These are phyloP conservation scores for Suillus discolor DNA, from an alignment of 768 basidiomycete species.

Conservation along the genomic window DNA sequence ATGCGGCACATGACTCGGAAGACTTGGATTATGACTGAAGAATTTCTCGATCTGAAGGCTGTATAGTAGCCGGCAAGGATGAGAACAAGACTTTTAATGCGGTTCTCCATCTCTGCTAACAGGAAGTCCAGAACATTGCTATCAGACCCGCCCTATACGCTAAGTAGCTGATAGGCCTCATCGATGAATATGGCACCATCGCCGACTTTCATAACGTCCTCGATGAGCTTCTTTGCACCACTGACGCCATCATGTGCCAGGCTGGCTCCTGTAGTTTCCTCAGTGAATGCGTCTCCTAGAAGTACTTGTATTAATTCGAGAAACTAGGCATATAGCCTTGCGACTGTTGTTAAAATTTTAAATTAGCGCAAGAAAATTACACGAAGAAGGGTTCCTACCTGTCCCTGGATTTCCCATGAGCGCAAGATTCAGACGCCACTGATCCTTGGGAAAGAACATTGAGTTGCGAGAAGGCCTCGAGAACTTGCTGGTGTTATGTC, in stretches of 20 bases:
- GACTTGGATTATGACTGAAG: slow-evolving; percentile 68
- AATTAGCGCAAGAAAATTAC: neutral
- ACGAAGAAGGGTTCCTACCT: slow-evolving; percentile 38
- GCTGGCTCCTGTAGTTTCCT: slow-evolving; percentile 59
- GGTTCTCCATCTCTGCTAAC: slow-evolving; percentile 69
- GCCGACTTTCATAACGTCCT: slow-evolving; percentile 47
- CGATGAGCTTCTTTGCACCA: slow-evolving; percentile 48
- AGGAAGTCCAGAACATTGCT: slow-evolving; percentile 61
- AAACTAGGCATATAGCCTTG: slow-evolving; percentile 59
- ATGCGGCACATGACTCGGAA: slow-evolving; percentile 61
- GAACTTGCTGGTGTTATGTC: no score
- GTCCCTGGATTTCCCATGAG: slow-evolving; percentile 74
- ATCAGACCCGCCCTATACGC: slow-evolving; percentile 45
- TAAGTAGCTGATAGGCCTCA: slow-evolving; percentile 64
- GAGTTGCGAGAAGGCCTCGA: no score
- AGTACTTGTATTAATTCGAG: slow-evolving; percentile 50
- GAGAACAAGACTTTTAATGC: slow-evolving; percentile 58
- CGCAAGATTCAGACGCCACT: slow-evolving; percentile 53
- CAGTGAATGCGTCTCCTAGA: slow-evolving; percentile 48
- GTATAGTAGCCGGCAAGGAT: slow-evolving; percentile 69
- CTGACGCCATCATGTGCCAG: slow-evolving; percentile 55
- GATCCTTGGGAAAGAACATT: slow-evolving; percentile 30
- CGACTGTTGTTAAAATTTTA: slow-evolving; percentile 50
- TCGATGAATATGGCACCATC: slow-evolving; percentile 67
- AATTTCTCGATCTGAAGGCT: slow-evolving; percentile 68